phyloP scores from a whole-genome alignment of 179 eudicot species.

The Spinacia oleracea region DNA sequence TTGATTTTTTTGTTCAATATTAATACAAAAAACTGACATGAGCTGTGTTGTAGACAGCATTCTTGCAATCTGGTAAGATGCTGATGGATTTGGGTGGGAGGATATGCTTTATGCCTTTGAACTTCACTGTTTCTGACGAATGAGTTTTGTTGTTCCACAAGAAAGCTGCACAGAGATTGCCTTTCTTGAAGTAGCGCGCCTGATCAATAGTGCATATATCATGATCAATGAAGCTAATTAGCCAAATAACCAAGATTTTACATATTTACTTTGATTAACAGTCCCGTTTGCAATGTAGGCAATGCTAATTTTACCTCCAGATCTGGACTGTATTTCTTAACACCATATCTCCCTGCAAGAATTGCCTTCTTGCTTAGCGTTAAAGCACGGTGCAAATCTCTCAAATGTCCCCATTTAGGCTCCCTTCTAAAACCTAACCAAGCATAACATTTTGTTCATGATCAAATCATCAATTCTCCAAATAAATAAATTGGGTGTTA shows the following conservation, averaged over 20 bases:
- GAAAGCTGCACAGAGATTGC: conserved; percentile 71
- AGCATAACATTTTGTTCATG: background rate
- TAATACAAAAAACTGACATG: conserved; percentile 19
- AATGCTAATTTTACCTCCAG: conserved; percentile 46
- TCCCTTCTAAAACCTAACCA: conserved; percentile 64
- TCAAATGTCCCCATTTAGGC: conserved; percentile 83
- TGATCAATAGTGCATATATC: conserved; percentile 30
- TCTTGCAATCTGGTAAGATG: conserved; percentile 87
- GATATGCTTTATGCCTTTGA: conserved; percentile 45
- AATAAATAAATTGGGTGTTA: no score
- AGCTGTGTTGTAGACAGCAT: conserved; percentile 48
- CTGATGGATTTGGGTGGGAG: conserved; percentile 71
- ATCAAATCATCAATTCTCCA: background rate
- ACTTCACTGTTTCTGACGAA: conserved; percentile 33
- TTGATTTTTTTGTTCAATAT: no score
- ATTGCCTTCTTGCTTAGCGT: conserved; percentile 56
- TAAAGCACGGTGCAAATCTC: conserved; percentile 73
- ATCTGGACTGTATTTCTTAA: conserved; percentile 25
- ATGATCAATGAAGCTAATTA: background rate
- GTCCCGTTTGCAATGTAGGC: no score
- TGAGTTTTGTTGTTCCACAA: conserved; percentile 59
- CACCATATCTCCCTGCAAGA: conserved; percentile 50
- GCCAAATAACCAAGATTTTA: background rate
- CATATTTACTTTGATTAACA: background rate
- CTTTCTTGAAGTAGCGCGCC: conserved; percentile 57